These are phyloP conservation scores for Kondoa subrosea DNA, from an alignment of 768 basidiomycete genomes.

Conservation along the genomic window DNA sequence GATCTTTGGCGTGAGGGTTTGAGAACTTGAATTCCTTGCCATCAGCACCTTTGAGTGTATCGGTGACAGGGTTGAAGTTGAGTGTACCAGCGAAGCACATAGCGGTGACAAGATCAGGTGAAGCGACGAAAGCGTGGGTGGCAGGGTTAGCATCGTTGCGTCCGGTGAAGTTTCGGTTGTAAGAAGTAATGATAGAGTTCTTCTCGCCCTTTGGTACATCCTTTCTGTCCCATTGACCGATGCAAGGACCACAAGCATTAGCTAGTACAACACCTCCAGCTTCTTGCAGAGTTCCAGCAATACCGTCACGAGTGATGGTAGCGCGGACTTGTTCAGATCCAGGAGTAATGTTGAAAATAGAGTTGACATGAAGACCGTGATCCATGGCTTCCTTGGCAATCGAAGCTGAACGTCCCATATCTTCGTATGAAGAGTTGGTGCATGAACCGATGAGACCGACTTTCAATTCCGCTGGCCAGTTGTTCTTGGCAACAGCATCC, in stretches of 20 bases:
- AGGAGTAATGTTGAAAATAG: constrained; percentile 93
- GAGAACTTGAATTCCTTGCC: constrained; percentile 96
- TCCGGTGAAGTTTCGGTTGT: constrained; percentile 99
- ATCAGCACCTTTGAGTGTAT: constrained; percentile 67
- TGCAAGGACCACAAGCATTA: constrained; percentile 97
- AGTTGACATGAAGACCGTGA: constrained; percentile 75
- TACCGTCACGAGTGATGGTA: constrained; percentile 89
- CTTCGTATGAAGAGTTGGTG: constrained; percentile 99
- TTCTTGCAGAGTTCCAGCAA: constrained; percentile 68
- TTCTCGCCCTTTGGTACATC: constrained; percentile 92
- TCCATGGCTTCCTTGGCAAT: constrained; percentile 74
- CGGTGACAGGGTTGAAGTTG: constrained; percentile 90
- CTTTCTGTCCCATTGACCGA: constrained; percentile 95
- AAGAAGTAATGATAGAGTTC: constrained; percentile 98
- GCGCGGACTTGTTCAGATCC: constrained; percentile 97
- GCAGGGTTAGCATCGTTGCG: constrained; percentile 99
- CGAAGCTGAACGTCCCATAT: constrained; percentile 93
- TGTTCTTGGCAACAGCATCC: constrained; percentile 74
- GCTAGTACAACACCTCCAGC: constrained; percentile 87
- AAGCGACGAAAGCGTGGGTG: constrained; percentile 89
- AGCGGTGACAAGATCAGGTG: constrained; percentile 88
- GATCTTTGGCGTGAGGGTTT: constrained; percentile 76
- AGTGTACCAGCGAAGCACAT: constrained; percentile 87
- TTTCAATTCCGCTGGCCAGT: constrained; percentile 92
- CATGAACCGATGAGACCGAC: constrained; percentile 97